Base-by-base conservation (phyloP, 192 early-diverging fungal species). In the Coemansia sp. region DNA sequence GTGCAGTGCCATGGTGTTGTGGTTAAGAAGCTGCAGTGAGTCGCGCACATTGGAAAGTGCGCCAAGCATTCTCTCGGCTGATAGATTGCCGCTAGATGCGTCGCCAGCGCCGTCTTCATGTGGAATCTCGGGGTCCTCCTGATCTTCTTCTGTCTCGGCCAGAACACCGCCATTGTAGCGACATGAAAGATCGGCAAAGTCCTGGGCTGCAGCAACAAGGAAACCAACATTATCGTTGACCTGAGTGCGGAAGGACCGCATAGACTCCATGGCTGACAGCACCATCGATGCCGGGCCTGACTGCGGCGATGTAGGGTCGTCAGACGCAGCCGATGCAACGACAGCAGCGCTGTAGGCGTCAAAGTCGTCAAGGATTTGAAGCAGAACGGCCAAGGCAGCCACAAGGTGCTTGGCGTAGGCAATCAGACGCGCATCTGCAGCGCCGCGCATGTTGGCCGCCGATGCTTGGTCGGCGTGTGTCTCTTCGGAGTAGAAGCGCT, bases 341-440 rank as follows among this genome's bases (percentile, higher is more conserved):
- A 77, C 74, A 1, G 79, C 74, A 8, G 52, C 41, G 58, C 71
- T 73, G 67, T 72, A 83, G 15, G 76, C 57, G 41, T 83, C 80
- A 62, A 83, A 72, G 67, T 83, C 80, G 41, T 83, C 80, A 2
- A 83, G 72, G 26, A 83, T 73, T 59, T 78, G 80, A 59, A 83
- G 70, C 67, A 83, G 68, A 57, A 78, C 76, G 0, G 80, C 80
- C 49, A 83, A 66, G 36, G 75, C 68, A 1, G 80, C 72, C 0
- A 83, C 76, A 41, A 83, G 66, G 46, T 75, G 76, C 51, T 83
- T 83, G 15, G 76, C 75, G n/a, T 78, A 83, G 15, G 76, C 69
- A 3, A 83, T 72, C 10, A 83, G 76, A 19, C 76, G 75, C 5
- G 72, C 73, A 36, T 79, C 72, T 21, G 71, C 72, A 5, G 77